Conservation (phyloP, 2,329 filamentous ascomycete species). For the Talaromyces sp. region DNA sequence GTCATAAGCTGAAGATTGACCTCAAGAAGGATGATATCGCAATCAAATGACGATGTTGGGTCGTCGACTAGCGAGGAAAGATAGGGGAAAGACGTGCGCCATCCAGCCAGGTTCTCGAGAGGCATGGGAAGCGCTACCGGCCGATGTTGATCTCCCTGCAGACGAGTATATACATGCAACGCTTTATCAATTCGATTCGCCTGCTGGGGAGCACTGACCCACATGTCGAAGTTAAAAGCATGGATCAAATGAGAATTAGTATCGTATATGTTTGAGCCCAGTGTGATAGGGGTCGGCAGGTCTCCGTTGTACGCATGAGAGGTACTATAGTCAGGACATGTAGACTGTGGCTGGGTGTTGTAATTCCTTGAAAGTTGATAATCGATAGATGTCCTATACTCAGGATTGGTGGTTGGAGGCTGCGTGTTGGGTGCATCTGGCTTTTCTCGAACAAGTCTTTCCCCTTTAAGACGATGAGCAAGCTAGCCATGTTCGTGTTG, state of each 20-base stretch:
- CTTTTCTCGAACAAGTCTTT: conserved; percentile 38
- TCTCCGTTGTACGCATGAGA: conserved; percentile 34
- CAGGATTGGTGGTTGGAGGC: conserved; percentile 29
- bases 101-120: conserved; percentile 39
- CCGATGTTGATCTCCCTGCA: conserved; percentile 38
- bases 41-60: conserved; percentile 32
- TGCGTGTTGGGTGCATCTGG: conserved; percentile 33
- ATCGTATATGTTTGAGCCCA: conserved; percentile 35
- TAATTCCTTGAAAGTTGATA: conserved; percentile 32
- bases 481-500: conserved; percentile 15
- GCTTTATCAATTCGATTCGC: conserved; percentile 37
- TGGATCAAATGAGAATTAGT: conserved; percentile 29
- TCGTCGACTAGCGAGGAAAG: conserved; percentile 36
- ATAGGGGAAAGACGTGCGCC: conserved; percentile 42
- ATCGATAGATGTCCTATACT: conserved; percentile 33
- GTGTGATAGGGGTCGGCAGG: conserved; percentile 33
- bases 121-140: conserved; percentile 34
- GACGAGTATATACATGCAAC: conserved; percentile 44
- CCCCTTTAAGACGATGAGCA: conserved; percentile 27
- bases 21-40: conserved; percentile 45
- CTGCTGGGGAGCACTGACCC: conserved; percentile 39
- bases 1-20: conserved; percentile 42
- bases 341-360: conserved; percentile 24
- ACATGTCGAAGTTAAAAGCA: conserved; percentile 46
- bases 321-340: conserved; percentile 33